Base-by-base conservation (phyloP, 2,329 filamentous ascomycete genomes). In the Colletotrichum euphorbiae region DNA sequence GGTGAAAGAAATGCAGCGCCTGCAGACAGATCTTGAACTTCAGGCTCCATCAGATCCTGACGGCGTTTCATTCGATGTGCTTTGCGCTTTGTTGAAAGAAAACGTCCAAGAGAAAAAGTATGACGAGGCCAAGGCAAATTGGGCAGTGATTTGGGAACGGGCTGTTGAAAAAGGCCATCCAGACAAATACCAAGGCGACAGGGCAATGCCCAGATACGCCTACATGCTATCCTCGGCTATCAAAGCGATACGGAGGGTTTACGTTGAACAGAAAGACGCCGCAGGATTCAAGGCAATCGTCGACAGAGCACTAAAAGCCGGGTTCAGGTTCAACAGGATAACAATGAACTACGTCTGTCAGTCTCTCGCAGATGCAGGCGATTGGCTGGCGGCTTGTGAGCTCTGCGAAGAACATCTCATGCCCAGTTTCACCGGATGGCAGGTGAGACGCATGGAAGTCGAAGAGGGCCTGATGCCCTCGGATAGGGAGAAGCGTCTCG, bases 341-440 rank as follows among this genome's bases (percentile, higher is more conserved):
- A 94, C 93, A 72, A 97, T 93, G 93, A 96, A 97, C 76, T 84
- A 87, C 57, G 90, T 92, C 71, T 85, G 97, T 62, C 88, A 91
- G 73, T 79, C 85, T 57, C 87, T 98, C 31, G 87, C 89, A 24
- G 81, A 83, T 13, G 83, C 89, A 61, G 84, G 85, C 51, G 83
- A 85, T 51, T 85, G 86, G 73, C 79, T 87, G 54, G 83, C 90
- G 19, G 94, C 94, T 42, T 97, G 96, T 79, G 76, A 81, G 21
- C 80, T 90, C 58, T 95, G 92, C 75, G 95, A 98, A 80, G 80
- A 84, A 28, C 87, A 89, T 69, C 89, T 98, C 62, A 97, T 97
- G 87, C 85, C 87, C 1, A 84, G 87, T 38, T 97, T 94, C 87
- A 86, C 87, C 11, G 93, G 93, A 24, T 98, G 94, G 93, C 70